Evolutionary conservation across 2,329 filamentous ascomycete genomes (phyloP).

Genomic region (Talaromyces sp.): DNA sequence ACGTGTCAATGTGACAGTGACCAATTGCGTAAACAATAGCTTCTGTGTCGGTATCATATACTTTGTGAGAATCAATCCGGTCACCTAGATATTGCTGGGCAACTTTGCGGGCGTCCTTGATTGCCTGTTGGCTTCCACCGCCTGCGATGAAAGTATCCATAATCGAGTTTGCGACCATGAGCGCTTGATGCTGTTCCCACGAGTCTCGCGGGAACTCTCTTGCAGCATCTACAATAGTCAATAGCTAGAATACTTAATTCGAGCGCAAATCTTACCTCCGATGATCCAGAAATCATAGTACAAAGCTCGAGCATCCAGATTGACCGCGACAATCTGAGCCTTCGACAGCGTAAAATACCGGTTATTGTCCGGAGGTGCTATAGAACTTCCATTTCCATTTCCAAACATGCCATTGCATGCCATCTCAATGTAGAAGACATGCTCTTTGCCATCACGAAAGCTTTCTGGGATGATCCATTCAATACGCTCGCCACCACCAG

Average conservation of each 20-base stretch:
- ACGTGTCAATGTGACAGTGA: conserved; percentile 96
- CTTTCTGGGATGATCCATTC: conserved; percentile 85
- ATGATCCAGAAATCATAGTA: conserved; percentile 97
- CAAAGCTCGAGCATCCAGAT: conserved; percentile 75
- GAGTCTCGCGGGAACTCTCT: conserved; percentile 85
- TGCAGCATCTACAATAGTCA: conserved; percentile 64
- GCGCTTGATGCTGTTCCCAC: conserved; percentile 82
- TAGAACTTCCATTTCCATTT: conserved; percentile 80
- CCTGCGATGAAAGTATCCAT: conserved; percentile 86
- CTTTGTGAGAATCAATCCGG: conserved; percentile 73
- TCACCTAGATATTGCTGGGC: conserved; percentile 78
- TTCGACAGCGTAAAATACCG: conserved; percentile 70
- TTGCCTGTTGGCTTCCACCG: conserved; percentile 66
- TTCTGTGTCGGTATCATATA: conserved; percentile 72
- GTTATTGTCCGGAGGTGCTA: conserved; percentile 85
- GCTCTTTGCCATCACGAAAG: conserved; percentile 80
- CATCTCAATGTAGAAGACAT: conserved; percentile 95
- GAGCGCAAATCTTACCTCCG: conserved; percentile 38
- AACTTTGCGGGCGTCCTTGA: conserved; percentile 75
- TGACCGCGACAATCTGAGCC: conserved; percentile 85
- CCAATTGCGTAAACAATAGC: conserved; percentile 84
- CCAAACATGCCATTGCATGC: conserved; percentile 99
- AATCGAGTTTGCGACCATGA: conserved; percentile 78
- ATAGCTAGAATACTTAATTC: not conserved
- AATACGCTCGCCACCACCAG: conserved; percentile 78